Percentiles rank a stretch among this genome's conserved stretches.
Conservation (phyloP, 129 eudicot genomes). For the Artemisia tridentata region DNA sequence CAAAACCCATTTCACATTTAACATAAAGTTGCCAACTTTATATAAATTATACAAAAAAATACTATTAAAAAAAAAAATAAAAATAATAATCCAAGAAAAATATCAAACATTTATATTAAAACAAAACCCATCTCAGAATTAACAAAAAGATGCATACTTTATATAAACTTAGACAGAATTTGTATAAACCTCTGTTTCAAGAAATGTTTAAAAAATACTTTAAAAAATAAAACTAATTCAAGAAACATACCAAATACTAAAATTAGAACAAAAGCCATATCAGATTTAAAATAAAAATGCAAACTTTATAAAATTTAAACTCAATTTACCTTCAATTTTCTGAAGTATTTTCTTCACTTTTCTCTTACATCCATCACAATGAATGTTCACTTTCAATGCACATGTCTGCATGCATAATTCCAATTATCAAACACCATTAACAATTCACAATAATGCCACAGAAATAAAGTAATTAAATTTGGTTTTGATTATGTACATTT, state of each 20-base stretch:
- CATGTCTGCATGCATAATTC: conserved; percentile 73
- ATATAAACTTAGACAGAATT: no score
- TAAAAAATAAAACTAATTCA: background rate
- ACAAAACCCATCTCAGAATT: no score
- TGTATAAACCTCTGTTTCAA: conserved; percentile 55
- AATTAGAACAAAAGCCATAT: conserved; percentile 10
- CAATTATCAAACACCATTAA: conserved; percentile 13
- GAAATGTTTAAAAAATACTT: no score
- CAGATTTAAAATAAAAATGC: conserved; percentile 21
- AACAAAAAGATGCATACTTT: no score
- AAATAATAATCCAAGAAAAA: no score
- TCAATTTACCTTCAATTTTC: conserved; percentile 78
- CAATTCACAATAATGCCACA: conserved; percentile 2
- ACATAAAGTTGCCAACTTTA: conserved; percentile 15
- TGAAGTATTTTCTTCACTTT: conserved; percentile 97
- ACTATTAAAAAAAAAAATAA: no score
- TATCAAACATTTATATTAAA: no score
- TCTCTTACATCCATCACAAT: conserved; percentile 96
- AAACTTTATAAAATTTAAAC: conserved; percentile 13
- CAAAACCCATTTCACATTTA: conserved; percentile 25
- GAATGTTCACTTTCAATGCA: conserved; percentile 86
- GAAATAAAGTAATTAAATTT: background rate
- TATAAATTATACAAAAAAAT: background rate
- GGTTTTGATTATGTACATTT: background rate
- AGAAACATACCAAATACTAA: background rate